Conservation (phyloP, 148 eudicot genomes). For the Bassia scoparia region DNA sequence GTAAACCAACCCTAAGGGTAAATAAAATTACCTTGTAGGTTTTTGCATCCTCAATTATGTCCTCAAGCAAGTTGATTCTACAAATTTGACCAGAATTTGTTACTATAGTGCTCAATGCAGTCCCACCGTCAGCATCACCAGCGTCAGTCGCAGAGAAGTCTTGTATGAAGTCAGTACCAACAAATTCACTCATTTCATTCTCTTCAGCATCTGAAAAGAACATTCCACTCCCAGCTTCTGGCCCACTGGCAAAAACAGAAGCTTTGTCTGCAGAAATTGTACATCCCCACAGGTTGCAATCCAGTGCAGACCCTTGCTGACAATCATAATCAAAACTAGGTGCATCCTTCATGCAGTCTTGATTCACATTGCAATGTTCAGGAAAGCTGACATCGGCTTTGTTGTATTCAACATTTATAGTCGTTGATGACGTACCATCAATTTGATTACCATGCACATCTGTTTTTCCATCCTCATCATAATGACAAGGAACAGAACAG, state of each 20-base stretch:
- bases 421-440: constrained; percentile 15
- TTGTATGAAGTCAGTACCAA: constrained; percentile 22
- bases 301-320: constrained; percentile 13
- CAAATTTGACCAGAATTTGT: constrained; percentile 56
- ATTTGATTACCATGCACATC: constrained; percentile 5
- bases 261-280: constrained; percentile 14
- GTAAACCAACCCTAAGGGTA: too few relatives aligned
- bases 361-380: constrained; percentile 1
- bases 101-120: constrained; percentile 32
- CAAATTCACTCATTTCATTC: constrained; percentile 21
- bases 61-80: constrained; percentile 53
- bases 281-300: constrained; percentile 18
- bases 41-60: constrained; percentile 59
- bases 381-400: constrained; percentile 19
- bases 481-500: constrained; percentile 6
- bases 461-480: neutral
- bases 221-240: constrained; percentile 20
- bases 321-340: neutral
- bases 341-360: neutral
- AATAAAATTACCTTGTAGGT: constrained; percentile 57
- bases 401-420: constrained; percentile 5
- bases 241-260: constrained; percentile 22
- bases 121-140: constrained; percentile 32
- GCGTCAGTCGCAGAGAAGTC: constrained; percentile 25
- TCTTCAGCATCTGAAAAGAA: constrained; percentile 21